Evolutionary conservation across 129 eudicot species (phyloP).

Genomic region (Lactuca sativa): DNA sequence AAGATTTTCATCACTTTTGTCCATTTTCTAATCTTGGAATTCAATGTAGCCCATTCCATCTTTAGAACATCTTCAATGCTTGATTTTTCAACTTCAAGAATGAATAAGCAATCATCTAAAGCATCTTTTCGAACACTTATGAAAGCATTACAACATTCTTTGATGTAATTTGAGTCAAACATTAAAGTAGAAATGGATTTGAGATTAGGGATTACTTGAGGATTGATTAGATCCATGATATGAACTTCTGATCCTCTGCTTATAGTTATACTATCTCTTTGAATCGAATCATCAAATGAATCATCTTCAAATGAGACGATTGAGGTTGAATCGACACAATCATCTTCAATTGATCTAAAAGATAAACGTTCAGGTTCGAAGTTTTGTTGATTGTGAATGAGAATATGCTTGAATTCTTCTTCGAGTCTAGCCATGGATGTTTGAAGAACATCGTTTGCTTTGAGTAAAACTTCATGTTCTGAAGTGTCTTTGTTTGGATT

Average conservation of each 20-base stretch:
- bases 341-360: constrained; percentile 82
- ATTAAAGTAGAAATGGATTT: constrained; percentile 59
- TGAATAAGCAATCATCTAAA: constrained; percentile 65
- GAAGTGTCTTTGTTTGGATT: constrained; percentile 36
- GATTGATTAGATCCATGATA: constrained; percentile 64
- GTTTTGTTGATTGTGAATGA: constrained; percentile 73
- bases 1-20: constrained; percentile 61
- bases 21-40: constrained; percentile 77
- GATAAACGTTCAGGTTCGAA: constrained; percentile 78
- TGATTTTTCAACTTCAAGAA: constrained; percentile 69
- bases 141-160: constrained; percentile 68
- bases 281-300: constrained; percentile 57
- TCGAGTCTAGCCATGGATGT: constrained; percentile 70
- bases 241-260: constrained; percentile 61
- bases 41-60: constrained; percentile 80
- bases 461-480: constrained; percentile 41
- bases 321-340: constrained; percentile 52
- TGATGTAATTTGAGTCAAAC: constrained; percentile 69
- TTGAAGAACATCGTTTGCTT: constrained; percentile 73
- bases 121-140: constrained; percentile 71
- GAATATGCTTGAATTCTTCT: constrained; percentile 73
- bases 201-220: constrained; percentile 63
- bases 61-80: constrained; percentile 84
- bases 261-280: constrained; percentile 65
- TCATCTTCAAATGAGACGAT: constrained; percentile 72